Percentiles rank a stretch among this genome's conserved stretches.
Evolutionary conservation across 768 basidiomycete species (phyloP).

Genomic region (Harrya chromipes): DNA sequence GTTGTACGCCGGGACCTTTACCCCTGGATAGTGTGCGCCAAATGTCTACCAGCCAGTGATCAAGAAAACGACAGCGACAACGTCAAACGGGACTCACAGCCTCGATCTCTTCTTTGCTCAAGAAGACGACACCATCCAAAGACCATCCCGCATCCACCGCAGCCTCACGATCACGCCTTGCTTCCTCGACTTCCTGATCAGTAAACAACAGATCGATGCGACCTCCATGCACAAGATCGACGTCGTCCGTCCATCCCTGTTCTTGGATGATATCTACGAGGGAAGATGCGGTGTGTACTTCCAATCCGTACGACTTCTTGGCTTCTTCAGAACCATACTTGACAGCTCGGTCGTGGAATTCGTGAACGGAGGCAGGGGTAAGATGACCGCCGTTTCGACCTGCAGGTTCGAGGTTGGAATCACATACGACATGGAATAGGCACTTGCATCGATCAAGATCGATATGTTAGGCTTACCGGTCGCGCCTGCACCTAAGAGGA

Average conservation of each 20-base stretch:
- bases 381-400: constrained; percentile 82
- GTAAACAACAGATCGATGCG: constrained; percentile 51
- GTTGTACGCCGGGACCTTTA: constrained; percentile 55
- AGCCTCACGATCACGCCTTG: constrained; percentile 46
- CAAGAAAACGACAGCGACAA: background rate
- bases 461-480: constrained; percentile 47
- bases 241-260: constrained; percentile 41
- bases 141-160: constrained; percentile 53
- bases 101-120: constrained; percentile 45
- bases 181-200: constrained; percentile 38
- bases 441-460: background rate
- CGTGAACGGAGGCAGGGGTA: constrained; percentile 45
- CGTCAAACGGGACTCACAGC: constrained; percentile 34
- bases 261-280: constrained; percentile 49
- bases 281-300: constrained; percentile 49
- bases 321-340: constrained; percentile 55
- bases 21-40: constrained; percentile 47
- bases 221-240: constrained; percentile 62
- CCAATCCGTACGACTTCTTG: constrained; percentile 48
- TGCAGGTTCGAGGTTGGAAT: constrained; percentile 21
- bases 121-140: constrained; percentile 42
- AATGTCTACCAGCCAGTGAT: constrained; percentile 18
- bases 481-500: constrained; percentile 59
- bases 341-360: constrained; percentile 39
- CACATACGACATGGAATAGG: too few relatives aligned